These are phyloP conservation scores for Capronia epimyces DNA, from an alignment of 2,329 filamentous ascomycete species.

Conservation along the genomic window DNA sequence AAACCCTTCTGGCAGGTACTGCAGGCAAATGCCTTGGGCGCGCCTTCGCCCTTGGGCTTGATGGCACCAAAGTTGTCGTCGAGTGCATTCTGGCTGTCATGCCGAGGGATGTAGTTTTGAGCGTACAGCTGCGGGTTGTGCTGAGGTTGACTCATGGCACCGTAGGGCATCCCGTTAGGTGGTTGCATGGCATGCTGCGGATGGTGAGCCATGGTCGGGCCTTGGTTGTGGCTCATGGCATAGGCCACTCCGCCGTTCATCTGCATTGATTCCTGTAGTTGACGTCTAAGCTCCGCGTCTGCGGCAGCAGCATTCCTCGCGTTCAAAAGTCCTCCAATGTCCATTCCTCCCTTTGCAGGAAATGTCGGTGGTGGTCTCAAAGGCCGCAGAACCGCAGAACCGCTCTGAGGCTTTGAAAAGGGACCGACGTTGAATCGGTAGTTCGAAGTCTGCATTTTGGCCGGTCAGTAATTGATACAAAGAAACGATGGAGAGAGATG, in stretches of 20 bases:
- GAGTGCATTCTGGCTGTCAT: slow-evolving; percentile 29
- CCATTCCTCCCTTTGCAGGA: slow-evolving; percentile 37
- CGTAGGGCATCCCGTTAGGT: slow-evolving; percentile 43
- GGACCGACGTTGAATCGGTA: slow-evolving; percentile 16
- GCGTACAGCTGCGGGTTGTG: slow-evolving; percentile 49
- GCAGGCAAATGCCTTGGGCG: slow-evolving; percentile 77
- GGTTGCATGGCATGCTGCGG: slow-evolving; percentile 49
- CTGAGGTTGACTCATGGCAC: slow-evolving; percentile 51
- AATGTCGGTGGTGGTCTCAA: slow-evolving; percentile 12
- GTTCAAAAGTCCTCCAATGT: slow-evolving; percentile 50
- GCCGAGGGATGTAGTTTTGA: slow-evolving; percentile 35
- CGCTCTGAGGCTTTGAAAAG: slow-evolving; percentile 15
- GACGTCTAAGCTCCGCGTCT: slow-evolving; percentile 41
- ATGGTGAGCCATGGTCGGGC: slow-evolving; percentile 41
- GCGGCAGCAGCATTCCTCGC: slow-evolving; percentile 44
- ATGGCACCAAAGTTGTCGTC: slow-evolving; percentile 39
- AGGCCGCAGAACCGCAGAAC: slow-evolving; percentile 17
- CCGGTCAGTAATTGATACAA: slow-evolving; percentile 16
- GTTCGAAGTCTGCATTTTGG: slow-evolving; percentile 26
- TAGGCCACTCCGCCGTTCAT: slow-evolving; percentile 44
- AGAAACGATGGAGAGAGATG: slow-evolving; percentile 11
- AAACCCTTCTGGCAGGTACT: slow-evolving; percentile 87
- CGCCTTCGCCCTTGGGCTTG: slow-evolving; percentile 42
- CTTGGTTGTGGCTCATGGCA: slow-evolving; percentile 51
- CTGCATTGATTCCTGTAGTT: slow-evolving; percentile 41